Percentiles rank a stretch among this genome's conserved stretches.
phyloP scores from a whole-genome alignment of 2,329 filamentous ascomycete genomes.

The Colletotrichum neosansevieriae region DNA sequence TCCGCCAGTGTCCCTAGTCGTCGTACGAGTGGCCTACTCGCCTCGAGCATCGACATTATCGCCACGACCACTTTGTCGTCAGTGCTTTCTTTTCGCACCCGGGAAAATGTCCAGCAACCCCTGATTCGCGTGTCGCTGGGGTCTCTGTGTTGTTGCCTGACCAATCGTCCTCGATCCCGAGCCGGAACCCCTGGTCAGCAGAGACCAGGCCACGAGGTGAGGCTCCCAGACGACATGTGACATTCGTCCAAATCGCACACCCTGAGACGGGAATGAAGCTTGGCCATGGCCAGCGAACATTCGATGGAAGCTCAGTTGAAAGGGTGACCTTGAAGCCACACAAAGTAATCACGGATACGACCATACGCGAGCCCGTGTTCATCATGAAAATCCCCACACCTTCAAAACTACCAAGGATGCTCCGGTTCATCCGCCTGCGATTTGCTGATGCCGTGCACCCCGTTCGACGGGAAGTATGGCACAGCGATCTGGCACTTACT shows the following conservation, averaged over 20 bases:
- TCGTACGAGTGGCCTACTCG: neutral
- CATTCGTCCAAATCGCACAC: conserved; percentile 15
- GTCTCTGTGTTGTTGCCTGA: neutral
- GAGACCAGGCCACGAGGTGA: conserved; percentile 25
- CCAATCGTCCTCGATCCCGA: conserved; percentile 18
- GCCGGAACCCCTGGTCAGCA: neutral
- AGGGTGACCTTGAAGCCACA: neutral
- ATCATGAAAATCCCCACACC: conserved; percentile 16
- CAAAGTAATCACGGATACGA: conserved; percentile 18
- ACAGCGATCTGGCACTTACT: too few species aligned
- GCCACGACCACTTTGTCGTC: conserved; percentile 12
- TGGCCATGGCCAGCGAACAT: conserved; percentile 9
- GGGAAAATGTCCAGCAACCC: neutral
- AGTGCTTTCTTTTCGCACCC: conserved; percentile 7
- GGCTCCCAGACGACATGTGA: conserved; percentile 27
- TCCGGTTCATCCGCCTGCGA: conserved; percentile 27
- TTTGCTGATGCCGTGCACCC: neutral
- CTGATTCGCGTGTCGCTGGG: neutral
- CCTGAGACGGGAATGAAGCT: conserved; percentile 24
- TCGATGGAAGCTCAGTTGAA: conserved; percentile 6
- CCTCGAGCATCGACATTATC: neutral
- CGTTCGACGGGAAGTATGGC: too few species aligned
- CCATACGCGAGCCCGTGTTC: conserved; percentile 20
- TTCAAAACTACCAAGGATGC: conserved; percentile 10
- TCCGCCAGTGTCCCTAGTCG: neutral